These are phyloP conservation scores for Calendula officinalis DNA, from an alignment of 129 eudicot species.

Conservation along the genomic window DNA sequence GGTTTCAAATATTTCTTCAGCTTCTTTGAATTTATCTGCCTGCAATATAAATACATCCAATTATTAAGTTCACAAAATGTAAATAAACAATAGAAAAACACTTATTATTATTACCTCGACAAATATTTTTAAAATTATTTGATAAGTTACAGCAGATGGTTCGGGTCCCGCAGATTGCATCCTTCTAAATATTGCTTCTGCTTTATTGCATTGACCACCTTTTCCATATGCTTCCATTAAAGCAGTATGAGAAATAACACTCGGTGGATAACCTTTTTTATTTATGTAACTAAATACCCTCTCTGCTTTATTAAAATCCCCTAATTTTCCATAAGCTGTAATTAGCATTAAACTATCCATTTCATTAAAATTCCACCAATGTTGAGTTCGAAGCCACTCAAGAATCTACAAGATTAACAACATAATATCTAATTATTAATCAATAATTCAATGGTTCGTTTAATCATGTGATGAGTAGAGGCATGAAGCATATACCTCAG, in stretches of 20 bases:
- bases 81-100: background rate
- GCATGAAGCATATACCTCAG: conserved; percentile 56
- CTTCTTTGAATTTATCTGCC: conserved; percentile 84
- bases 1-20: conserved; percentile 78
- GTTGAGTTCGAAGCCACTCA: conserved; percentile 93
- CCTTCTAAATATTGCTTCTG: conserved; percentile 83
- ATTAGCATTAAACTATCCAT: conserved; percentile 92
- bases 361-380: conserved; percentile 96
- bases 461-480: background rate
- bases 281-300: conserved; percentile 64
- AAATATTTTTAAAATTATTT: conserved; percentile 82
- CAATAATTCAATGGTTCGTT: background rate
- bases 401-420: conserved; percentile 50
- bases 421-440: conserved; percentile 4
- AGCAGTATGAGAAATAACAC: conserved; percentile 86
- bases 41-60: conserved; percentile 32
- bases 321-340: conserved; percentile 93
- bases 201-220: conserved; percentile 76
- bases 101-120: conserved; percentile 55
- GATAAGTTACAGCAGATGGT: conserved; percentile 93
- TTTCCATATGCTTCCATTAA: conserved; percentile 97
- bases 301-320: conserved; percentile 83
- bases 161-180: conserved; percentile 95
- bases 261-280: conserved; percentile 76
- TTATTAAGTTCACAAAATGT: conserved; percentile 8